Evolutionary conservation across 75 land plant genomes (phyloP).

Genomic region (Cryptomeria japonica): DNA sequence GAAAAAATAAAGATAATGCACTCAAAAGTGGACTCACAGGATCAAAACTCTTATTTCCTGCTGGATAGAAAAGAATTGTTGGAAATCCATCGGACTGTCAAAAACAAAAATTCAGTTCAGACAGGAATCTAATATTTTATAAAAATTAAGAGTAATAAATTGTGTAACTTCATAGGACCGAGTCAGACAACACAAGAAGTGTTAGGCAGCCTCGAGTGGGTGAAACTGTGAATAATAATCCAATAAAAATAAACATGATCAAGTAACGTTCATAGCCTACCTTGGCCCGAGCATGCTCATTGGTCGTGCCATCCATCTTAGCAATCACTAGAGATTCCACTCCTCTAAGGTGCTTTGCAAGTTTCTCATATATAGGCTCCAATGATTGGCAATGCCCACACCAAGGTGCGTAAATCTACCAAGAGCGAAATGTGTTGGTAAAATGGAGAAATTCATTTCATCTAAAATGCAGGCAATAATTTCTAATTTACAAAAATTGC

Average conservation of each 20-base stretch:
- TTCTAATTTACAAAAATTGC: not conserved
- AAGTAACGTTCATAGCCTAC: slow-evolving; percentile 27
- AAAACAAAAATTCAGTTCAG: not conserved
- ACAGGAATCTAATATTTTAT: not conserved
- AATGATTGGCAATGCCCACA: slow-evolving; percentile 96
- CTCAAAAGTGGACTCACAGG: slow-evolving; percentile 55
- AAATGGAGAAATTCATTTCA: not conserved
- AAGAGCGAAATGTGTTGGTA: not conserved
- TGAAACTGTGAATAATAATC: not conserved
- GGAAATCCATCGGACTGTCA: slow-evolving; percentile 94
- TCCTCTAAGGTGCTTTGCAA: slow-evolving; percentile 69
- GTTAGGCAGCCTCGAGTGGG: not conserved
- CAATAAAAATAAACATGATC: not conserved
- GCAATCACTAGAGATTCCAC: slow-evolving; percentile 88
- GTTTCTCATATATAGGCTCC: slow-evolving; percentile 89
- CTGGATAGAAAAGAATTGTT: slow-evolving; percentile 88
- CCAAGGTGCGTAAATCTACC: slow-evolving; percentile 95
- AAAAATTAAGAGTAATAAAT: not conserved
- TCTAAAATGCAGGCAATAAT: not conserved
- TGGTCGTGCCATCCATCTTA: slow-evolving; percentile 95
- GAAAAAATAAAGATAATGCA: not conserved
- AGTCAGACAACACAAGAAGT: not conserved
- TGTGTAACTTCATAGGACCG: not conserved
- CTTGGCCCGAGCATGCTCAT: slow-evolving; percentile 92
- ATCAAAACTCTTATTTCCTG: slow-evolving; percentile 94